Evolutionary conservation across 164 flowering plant species (phyloP), one percentile per base, ranked within the genome.

Genomic region (Echeveria elegans): DNA sequence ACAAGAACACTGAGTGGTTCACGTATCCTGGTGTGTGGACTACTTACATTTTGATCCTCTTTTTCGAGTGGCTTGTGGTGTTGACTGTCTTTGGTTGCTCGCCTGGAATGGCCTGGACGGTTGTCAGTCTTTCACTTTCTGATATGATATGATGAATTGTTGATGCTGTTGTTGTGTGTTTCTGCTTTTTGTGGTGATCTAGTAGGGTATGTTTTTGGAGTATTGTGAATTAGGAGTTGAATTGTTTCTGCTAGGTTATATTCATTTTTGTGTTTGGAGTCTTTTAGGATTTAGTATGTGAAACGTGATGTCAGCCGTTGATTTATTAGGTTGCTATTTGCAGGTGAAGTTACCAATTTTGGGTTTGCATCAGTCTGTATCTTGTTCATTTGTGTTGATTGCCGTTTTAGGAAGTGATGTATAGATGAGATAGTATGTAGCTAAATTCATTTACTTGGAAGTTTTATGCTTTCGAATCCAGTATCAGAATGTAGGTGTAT

Each of bases 1-100:
- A 87, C 69, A 76, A 7, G 83, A 85, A 87, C 78, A 87, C 92
- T 16, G 91, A 86, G 71, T 86, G 91, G 91, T 85, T 86, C 71
- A 85, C 79, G 79, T 85, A 86, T 60, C 92, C 92, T 0, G 92
- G 92, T 10, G 92, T 83, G 1, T 87, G 92, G 92, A 87, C 88
- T 6, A 78, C 78, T 31, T 87, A 83, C 72, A 83, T 85, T 40
- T 67, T 85, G 40, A 83, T 87, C 69, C 65, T 87, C 65, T 87
- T 85, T 85, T 78, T 85, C 77, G 69, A 86, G 5, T 87, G 89
- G 89, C 76, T 85, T 15, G 50, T 85, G 60, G 82, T 85, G 5
- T 77, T 87, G 53, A 82, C 85, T 45, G 73, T 87, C 66, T 76
- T 82, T 64, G 83, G 80, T 30, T 87, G 86, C 72, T 77, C 83